These are phyloP conservation scores for Geotrichum restrictum DNA, from an alignment of 1,139 yeast genomes.

Conservation along the genomic window DNA sequence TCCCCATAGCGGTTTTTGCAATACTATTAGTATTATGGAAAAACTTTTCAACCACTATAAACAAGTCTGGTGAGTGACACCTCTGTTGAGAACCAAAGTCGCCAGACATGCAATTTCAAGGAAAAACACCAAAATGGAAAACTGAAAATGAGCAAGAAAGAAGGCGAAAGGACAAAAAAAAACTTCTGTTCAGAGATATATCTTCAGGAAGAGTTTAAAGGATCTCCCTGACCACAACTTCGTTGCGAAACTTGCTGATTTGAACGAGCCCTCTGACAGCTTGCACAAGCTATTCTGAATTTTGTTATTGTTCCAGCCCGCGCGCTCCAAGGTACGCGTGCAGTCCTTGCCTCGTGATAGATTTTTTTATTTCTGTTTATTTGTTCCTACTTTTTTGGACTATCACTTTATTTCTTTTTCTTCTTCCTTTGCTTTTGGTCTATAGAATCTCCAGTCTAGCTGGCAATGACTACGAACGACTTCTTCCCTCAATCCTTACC, in stretches of 20 bases:
- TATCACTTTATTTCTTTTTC: not conserved
- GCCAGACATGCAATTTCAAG: not conserved
- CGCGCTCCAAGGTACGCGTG: not conserved
- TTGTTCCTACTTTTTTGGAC: not conserved
- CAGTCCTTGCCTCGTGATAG: not conserved
- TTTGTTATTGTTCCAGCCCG: too few species aligned
- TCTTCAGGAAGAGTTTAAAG: too few species aligned
- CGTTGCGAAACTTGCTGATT: too few species aligned
- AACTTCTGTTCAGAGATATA: not conserved
- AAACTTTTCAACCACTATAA: conserved; percentile 17
- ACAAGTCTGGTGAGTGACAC: conserved; percentile 6
- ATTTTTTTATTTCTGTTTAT: not conserved
- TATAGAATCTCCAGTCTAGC: not conserved
- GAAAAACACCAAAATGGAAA: not conserved
- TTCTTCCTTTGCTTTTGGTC: not conserved
- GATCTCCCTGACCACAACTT: too few species aligned
- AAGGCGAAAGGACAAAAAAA: not conserved
- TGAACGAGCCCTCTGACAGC: too few species aligned
- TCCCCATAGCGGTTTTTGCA: conserved; percentile 4
- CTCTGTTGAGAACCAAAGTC: not conserved
- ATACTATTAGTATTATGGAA: conserved; percentile 11
- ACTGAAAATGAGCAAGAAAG: not conserved
- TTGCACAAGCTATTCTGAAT: too few species aligned
- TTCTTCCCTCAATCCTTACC: not conserved
- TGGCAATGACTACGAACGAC: conserved; percentile 11